Evolutionary conservation across 805 yeast genomes (phyloP).

Genomic region (Barnettozyma californica): DNA sequence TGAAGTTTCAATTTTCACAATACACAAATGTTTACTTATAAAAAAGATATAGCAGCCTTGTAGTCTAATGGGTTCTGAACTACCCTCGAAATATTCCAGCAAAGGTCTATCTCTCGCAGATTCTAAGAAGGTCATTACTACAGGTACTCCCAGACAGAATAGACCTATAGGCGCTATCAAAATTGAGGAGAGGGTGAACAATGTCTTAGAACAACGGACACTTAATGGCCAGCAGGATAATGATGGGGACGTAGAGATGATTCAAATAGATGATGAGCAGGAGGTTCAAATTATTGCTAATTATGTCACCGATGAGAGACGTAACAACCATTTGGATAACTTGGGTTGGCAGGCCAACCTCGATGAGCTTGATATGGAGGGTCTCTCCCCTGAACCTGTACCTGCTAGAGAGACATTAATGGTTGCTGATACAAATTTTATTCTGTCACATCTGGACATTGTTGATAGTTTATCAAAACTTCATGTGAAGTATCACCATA

Average conservation of each 20-base stretch:
- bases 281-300: slow-evolving; percentile 41
- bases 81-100: slow-evolving; percentile 24
- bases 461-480: slow-evolving; percentile 46
- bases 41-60: neutral
- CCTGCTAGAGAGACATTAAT: slow-evolving; percentile 34
- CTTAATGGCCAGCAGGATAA: neutral
- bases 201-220: slow-evolving; percentile 7
- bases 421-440: slow-evolving; percentile 80
- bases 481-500: slow-evolving; percentile 37
- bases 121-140: slow-evolving; percentile 14
- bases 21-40: neutral
- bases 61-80: slow-evolving; percentile 8
- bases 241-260: slow-evolving; percentile 42
- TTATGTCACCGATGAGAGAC: slow-evolving; percentile 28
- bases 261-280: slow-evolving; percentile 40
- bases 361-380: neutral
- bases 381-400: neutral
- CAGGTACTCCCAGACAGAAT: slow-evolving; percentile 13
- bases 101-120: slow-evolving; percentile 18
- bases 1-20: neutral
- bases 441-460: slow-evolving; percentile 59
- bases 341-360: neutral
- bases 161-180: slow-evolving; percentile 23
- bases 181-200: slow-evolving; percentile 22
- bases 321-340: neutral